Percentiles rank a stretch among this genome's conserved stretches.
phyloP scores from a whole-genome alignment of 169 alveolate species.

The Besnoitia besnoiti region DNA sequence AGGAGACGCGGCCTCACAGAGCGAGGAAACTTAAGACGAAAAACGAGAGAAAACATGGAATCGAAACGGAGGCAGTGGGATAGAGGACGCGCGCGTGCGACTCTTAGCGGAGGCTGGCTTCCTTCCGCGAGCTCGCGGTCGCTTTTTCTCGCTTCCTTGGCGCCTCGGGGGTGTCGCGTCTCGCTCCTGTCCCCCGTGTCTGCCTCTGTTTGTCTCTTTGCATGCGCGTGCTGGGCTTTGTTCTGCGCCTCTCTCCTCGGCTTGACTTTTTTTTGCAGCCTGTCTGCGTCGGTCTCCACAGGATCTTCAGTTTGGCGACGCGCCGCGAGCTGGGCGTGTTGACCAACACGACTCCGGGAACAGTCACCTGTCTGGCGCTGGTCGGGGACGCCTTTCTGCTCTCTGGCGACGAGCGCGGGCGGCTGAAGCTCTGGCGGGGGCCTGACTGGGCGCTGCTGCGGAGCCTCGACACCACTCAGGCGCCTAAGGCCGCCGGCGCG shows the following conservation, averaged over 20 bases:
- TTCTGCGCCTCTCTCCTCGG: too few species aligned
- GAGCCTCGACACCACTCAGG: background rate
- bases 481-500: background rate
- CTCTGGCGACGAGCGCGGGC: background rate
- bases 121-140: background rate
- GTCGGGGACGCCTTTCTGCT: background rate
- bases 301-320: background rate
- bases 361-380: background rate
- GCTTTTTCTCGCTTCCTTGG: background rate
- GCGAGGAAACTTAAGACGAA: too few species aligned
- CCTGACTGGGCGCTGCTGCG: background rate
- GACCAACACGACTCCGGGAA: background rate
- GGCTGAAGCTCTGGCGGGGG: background rate
- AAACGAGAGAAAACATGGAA: too few species aligned
- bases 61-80: too few species aligned
- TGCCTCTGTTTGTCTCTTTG: background rate
- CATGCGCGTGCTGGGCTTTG: background rate
- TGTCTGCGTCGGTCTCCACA: too few species aligned
- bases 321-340: background rate
- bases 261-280: too few species aligned
- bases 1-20: too few species aligned
- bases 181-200: background rate
- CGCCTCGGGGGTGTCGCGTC: background rate
- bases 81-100: too few species aligned
- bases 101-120: too few species aligned